phyloP scores from a whole-genome alignment of 768 basidiomycete genomes.

The Kwoniella sp. region DNA sequence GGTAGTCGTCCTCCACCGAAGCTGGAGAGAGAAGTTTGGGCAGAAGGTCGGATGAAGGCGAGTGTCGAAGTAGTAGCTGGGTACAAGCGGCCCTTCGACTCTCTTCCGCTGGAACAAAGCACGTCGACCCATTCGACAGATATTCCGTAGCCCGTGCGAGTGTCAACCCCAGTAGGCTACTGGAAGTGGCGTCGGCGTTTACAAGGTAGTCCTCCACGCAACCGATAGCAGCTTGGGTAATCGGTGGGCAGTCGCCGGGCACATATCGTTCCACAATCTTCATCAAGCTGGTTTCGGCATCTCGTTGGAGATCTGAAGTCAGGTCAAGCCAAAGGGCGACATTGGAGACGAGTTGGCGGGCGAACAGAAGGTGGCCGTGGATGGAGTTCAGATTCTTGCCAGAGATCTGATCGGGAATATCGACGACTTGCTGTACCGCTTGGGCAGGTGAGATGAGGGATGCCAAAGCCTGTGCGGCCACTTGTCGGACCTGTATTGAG shows the following conservation, averaged over 20 bases:
- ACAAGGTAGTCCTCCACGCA: constrained; percentile 9
- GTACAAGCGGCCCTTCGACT: neutral
- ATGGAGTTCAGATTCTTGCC: constrained; percentile 5
- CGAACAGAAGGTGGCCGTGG: constrained; percentile 21
- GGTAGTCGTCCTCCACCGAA: constrained; percentile 17
- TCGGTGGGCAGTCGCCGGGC: constrained; percentile 7
- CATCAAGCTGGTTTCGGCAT: neutral
- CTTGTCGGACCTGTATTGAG: constrained; percentile 38
- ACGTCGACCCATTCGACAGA: neutral
- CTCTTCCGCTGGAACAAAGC: neutral
- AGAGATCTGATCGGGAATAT: neutral
- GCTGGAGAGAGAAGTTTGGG: constrained; percentile 4
- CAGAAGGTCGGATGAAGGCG: neutral
- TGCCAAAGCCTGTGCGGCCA: constrained; percentile 47
- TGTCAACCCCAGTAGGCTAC: neutral
- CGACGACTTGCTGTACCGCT: constrained; percentile 12
- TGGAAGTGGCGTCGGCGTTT: neutral
- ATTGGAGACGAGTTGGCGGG: constrained; percentile 16
- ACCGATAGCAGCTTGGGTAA: constrained; percentile 15
- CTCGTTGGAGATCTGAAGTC: neutral
- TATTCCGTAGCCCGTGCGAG: neutral
- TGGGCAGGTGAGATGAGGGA: constrained; percentile 32
- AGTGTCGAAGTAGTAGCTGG: neutral
- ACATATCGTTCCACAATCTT: constrained; percentile 4
- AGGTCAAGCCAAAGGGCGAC: constrained; percentile 17